These are phyloP conservation scores for Hansfordia pulvinata DNA, from an alignment of 2,329 filamentous ascomycete genomes.

Conservation along the genomic window DNA sequence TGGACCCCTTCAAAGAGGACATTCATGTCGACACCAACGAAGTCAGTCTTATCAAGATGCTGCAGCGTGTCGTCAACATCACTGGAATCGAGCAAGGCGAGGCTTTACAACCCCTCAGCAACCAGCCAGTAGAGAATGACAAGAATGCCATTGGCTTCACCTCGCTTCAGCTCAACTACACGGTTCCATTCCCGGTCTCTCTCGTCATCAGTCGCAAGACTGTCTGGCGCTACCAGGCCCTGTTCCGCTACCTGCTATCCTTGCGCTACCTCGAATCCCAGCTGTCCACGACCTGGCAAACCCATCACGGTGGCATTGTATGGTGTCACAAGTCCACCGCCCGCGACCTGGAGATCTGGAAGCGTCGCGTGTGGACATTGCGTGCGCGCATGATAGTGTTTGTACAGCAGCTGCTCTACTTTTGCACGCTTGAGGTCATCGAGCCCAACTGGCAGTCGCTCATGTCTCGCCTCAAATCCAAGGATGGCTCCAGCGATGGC, in stretches of 20 bases:
- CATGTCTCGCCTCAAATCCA: constrained; percentile 69
- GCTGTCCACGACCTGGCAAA: constrained; percentile 78
- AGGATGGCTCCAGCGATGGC: constrained; percentile 31
- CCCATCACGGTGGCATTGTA: constrained; percentile 65
- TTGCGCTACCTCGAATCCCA: constrained; percentile 81
- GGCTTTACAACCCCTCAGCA: constrained; percentile 58
- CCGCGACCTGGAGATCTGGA: constrained; percentile 74
- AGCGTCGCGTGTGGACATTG: constrained; percentile 81
- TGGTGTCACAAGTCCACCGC: constrained; percentile 75
- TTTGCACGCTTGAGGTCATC: constrained; percentile 92
- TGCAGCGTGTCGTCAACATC: constrained; percentile 94
- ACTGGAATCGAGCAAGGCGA: constrained; percentile 89
- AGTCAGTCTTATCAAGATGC: constrained; percentile 77
- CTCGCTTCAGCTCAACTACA: constrained; percentile 85
- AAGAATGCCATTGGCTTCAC: constrained; percentile 85
- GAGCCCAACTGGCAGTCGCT: constrained; percentile 94
- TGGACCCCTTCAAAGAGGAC: constrained; percentile 96
- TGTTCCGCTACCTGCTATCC: constrained; percentile 88
- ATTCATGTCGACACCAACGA: constrained; percentile 97
- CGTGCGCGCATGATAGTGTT: constrained; percentile 93
- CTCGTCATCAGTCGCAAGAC: constrained; percentile 94
- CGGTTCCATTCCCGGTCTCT: constrained; percentile 87
- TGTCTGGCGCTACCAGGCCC: constrained; percentile 87
- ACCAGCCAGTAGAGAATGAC: constrained; percentile 59
- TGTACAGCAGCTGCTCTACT: constrained; percentile 91